Base-by-base conservation (phyloP, 2,329 filamentous ascomycete genomes). In the Verticillium nonalfalfae region DNA sequence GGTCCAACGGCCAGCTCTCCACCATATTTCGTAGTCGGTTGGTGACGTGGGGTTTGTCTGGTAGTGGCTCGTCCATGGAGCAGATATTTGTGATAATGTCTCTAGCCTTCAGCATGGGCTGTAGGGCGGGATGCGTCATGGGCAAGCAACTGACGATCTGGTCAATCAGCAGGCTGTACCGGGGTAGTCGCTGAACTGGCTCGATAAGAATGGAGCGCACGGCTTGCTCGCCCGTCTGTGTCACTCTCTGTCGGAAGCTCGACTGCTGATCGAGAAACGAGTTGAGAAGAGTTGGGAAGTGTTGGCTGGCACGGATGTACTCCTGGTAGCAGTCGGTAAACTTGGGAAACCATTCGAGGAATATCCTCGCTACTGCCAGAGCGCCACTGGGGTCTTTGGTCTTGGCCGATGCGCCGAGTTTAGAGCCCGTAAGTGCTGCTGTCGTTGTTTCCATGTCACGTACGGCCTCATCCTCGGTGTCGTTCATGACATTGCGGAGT, bases 71-170 rank as follows among this genome's bases (percentile, higher is more conserved):
- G 68, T 97, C 94, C 77, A 97, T 88, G 15, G 94, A 96, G 75
- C 95, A 99, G 54, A 99, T 99, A 60, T 96, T 95, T 21, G 93
- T 93, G 66, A 99, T 93, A 59, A 97, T 90, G 72, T 98, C 95
- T 66, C 94, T 85, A 0, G 95, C 93, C 71, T 92, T 93, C 52
- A 97, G 84, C 76, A 99, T 88, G 2, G 84, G 82, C 66, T 90
- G 89, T 59, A 97, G 81, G 0, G 93, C 93, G 2, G 93, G 91
- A 72, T 98, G 93, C 9, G 90, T 87, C 58, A 93, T 85, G 4
- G 94, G 93, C 18, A 98, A 83, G 63, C 90, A 93, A 66, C 89
- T 87, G 57, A 95, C 85, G 70, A 99, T 97, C 70, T 96, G 93
- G 76, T 99, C 95, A 68, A 99, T 98, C 71, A 98, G 89, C 39